These are phyloP conservation scores for Phalaenopsis hybrid DNA, from an alignment of 116 monocot species.

Conservation along the genomic window DNA sequence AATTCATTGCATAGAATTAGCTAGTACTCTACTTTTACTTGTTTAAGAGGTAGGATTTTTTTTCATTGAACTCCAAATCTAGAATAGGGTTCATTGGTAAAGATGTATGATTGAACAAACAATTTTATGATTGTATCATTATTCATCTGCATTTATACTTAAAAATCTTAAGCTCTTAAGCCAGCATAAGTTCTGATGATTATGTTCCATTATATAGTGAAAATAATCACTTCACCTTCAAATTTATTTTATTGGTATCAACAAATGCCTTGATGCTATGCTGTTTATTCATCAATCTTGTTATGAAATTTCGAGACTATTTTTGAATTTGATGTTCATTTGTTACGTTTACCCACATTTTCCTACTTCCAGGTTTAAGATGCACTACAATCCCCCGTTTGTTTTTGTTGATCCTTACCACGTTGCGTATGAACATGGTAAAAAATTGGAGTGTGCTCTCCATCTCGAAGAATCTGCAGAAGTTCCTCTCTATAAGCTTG, in stretches of 20 bases:
- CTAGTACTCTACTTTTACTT: not conserved
- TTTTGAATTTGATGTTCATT: not conserved
- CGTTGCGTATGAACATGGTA: not conserved
- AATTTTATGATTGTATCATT: not conserved
- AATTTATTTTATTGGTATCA: not conserved
- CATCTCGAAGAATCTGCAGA: not conserved
- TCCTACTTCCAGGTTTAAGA: not conserved
- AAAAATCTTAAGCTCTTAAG: not conserved
- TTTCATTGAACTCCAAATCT: not conserved
- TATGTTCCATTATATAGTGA: not conserved
- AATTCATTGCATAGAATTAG: not conserved
- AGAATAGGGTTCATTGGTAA: not conserved
- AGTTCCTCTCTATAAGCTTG: not conserved
- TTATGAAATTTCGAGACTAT: not conserved
- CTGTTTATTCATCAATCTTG: not conserved
- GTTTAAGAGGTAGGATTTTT: not conserved
- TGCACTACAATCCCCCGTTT: not conserved
- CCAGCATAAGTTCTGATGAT: not conserved
- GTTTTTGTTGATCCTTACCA: not conserved
- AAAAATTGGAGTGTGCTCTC: not conserved
- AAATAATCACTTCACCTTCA: not conserved
- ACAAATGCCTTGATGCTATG: not conserved
- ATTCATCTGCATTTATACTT: no score
- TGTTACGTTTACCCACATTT: not conserved
- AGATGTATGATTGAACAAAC: not conserved